Evolutionary conservation across 768 basidiomycete species (phyloP), one percentile per base, ranked within the genome.

Genomic region (Trametes cubensis): DNA sequence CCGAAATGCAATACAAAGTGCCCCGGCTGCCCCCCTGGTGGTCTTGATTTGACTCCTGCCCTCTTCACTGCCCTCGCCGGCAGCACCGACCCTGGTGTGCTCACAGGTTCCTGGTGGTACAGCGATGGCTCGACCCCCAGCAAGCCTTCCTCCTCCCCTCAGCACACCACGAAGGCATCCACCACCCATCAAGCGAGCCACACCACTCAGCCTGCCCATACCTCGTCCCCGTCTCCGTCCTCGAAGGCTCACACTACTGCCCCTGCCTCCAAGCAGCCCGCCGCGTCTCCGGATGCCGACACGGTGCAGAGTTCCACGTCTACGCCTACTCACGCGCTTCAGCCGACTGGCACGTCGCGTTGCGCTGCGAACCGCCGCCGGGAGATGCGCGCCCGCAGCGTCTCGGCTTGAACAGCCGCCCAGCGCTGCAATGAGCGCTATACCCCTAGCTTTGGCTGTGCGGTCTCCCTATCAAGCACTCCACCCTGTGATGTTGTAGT

Each of bases 31-130:
- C 83, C 83, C 28, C 80, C 70, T 28, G 81, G 79, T 18, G 89
- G 82, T 39, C 80, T 92, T 30, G 91, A 93, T 75, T 76, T 92
- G 61, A 85, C 85, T 18, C 70, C 74, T 15, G 84, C 85, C 51
- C 79, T 92, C 48, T 92, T 92, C 74, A 64, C 75, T 28, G 81
- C 75, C 78, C 90, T 92, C 67, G 83, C 81, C 1, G 6, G 64
- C 20, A 67, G 67, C 34, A 68, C 42, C 3, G 90, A 88, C 41
- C 69, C 44, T 3, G 90, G 90, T 40, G 81, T 87, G 4, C 67
- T 92, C 52, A 80, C 80, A 60, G 87, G 85, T 51, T 66, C 70
- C 6, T 92, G 90, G 90, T 78, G 70, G 63, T 86, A 77, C 76
- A 74, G 73, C 56, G 78, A 74, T 51, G 81, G 68, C 49, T 73